Evolutionary conservation across 2,329 filamentous ascomycete species (phyloP), one percentile per base, ranked within the genome.

Genomic region (Fusarium humuli): DNA sequence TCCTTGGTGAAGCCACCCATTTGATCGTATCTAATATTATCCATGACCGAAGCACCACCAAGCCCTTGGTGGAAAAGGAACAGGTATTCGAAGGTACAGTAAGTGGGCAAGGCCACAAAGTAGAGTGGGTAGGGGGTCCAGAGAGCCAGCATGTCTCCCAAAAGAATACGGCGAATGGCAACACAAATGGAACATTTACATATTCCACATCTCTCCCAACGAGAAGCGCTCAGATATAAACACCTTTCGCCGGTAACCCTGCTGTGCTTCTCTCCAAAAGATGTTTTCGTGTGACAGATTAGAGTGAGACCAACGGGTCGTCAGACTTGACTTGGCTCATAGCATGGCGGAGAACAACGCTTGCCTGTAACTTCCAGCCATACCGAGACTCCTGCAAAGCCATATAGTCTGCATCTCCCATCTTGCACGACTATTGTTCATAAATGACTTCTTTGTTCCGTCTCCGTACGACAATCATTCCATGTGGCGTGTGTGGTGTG

Each of bases 361-460:
- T 65, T 62, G 67, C 46, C 63, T 60, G 54, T 50, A 61, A 70
- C 56, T 54, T 59, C 53, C 50, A 61, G 64, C 45, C 65, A 63
- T 61, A 61, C 62, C 63, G 46, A 63, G 71, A 69, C 65, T 65
- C 65, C 71, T 60, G 57, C 53, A 62, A 71, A 70, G 64, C 62
- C 65, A 59, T 75, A 74, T 77, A 77, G 76, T 77, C 77, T 75
- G 78, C 77, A 74, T 71, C 64, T 73, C 73, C 76, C 72, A 56
- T 71, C 59, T 69, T 76, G 78, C 77, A 75, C 70, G 77, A 79
- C 79, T 75, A 76, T 77, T 74, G 67, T 79, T 79, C 78, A 75
- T 77, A 77, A 78, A 75, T 73, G 76, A 78, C 73, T 79, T 77
- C n/a, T 78, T 74, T 75, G 67, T 71, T 74, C 73, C 73, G 69